These are phyloP conservation scores for Lumnitzera racemosa DNA, from an alignment of 345 rosid genomes.

Conservation along the genomic window DNA sequence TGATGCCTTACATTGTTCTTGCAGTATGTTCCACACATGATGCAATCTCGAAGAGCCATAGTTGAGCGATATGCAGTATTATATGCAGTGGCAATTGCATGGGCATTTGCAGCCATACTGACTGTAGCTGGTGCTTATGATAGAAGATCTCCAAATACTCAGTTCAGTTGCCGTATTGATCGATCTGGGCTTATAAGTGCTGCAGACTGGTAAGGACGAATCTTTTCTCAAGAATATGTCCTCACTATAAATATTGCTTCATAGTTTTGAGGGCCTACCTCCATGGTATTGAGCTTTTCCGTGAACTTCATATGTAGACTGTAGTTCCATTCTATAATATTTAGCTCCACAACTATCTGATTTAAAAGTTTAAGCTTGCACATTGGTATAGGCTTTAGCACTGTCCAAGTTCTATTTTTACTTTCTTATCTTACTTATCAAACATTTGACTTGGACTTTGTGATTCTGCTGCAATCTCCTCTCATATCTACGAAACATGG, in stretches of 20 bases:
- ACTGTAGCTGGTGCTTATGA: conserved; percentile 78
- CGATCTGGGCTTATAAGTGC: conserved; percentile 77
- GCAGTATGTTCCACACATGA: conserved; percentile 59
- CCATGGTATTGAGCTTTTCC: too few species aligned
- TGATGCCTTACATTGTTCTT: conserved; percentile 5
- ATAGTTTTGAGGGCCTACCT: too few species aligned
- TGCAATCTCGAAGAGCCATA: conserved; percentile 34
- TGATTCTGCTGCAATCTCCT: background rate
- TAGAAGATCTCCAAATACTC: conserved; percentile 44
- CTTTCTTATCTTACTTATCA: too few species aligned
- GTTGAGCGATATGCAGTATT: conserved; percentile 54
- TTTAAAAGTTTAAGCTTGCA: too few species aligned
- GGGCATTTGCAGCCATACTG: conserved; percentile 76
- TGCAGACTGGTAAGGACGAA: conserved; percentile 62
- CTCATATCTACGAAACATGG: background rate
- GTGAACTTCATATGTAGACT: too few species aligned
- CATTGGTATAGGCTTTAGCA: too few species aligned
- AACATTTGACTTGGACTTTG: background rate
- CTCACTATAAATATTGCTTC: background rate
- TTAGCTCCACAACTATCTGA: too few species aligned
- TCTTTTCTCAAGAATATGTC: background rate
- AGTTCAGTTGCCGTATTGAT: conserved; percentile 74
- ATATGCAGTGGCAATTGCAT: conserved; percentile 43
- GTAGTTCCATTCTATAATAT: too few species aligned
- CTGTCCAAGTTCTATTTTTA: too few species aligned